Conservation (phyloP, 129 eudicot genomes). For the Tanacetum coccineum region DNA sequence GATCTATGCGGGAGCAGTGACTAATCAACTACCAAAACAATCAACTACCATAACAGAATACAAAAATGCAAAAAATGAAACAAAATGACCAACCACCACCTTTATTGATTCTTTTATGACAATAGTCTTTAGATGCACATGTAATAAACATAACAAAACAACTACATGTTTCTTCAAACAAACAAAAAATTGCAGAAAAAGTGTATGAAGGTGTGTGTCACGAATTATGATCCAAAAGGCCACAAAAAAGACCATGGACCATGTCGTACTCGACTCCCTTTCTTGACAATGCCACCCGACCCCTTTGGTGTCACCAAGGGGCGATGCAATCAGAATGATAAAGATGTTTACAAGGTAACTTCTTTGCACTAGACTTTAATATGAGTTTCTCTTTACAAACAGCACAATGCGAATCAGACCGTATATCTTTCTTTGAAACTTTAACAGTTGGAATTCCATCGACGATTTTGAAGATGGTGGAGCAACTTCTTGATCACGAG, state of each 20-base stretch:
- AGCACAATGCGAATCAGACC: conserved; percentile 66
- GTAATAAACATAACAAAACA: conserved; percentile 26
- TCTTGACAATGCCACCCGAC: conserved; percentile 23
- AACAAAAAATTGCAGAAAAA: conserved; percentile 2
- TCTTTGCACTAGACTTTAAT: conserved; percentile 57
- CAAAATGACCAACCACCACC: conserved; percentile 27
- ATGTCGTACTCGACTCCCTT: conserved; percentile 34
- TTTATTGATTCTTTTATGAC: conserved; percentile 29
- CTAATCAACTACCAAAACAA: too few relatives aligned
- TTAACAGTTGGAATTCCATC: conserved; percentile 52
- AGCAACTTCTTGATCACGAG: conserved; percentile 42
- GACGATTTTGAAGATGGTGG: conserved; percentile 51
- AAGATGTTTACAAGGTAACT: conserved; percentile 67
- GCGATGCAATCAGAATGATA: conserved; percentile 73
- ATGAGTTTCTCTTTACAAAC: conserved; percentile 66
- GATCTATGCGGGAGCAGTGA: too few relatives aligned
- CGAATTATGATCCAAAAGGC: conserved; percentile 42
- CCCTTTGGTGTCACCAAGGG: conserved; percentile 49
- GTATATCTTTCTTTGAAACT: conserved; percentile 50
- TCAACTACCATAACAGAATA: too few relatives aligned
- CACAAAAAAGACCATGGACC: conserved; percentile 64
- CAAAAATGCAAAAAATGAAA: conserved; percentile 9
- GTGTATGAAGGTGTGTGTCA: not conserved
- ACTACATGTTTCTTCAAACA: conserved; percentile 16
- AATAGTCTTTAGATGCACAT: conserved; percentile 27